Evolutionary conservation across 371 early-diverging fungal species (phyloP), one percentile per base, ranked within the genome.

Genomic region (Chytridium lagenaria): DNA sequence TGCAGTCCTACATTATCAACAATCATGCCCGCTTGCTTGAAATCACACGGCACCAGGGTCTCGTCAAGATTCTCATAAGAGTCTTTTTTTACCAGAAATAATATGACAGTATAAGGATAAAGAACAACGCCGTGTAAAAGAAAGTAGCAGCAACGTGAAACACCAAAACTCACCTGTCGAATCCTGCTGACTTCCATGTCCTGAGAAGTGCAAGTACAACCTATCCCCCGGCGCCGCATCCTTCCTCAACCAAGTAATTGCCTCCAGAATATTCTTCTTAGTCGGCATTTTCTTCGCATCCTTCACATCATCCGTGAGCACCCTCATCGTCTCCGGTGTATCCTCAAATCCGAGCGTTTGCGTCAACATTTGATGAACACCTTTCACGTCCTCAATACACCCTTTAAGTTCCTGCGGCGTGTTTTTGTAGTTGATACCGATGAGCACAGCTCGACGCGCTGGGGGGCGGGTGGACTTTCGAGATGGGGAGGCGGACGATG

Each of bases 381-480:
- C 77, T n/a, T 88, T 81, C n/a, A 96, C 98, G 80, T 98, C 98
- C 73, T 95, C 95, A 75, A 95, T 90, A 81, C 97, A 97, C 10
- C 95, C 76, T 55, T 76, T 71, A 16, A 80, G 72, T 67, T 74
- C 80, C 31, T 64, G 71, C 59, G 77, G 67, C 31, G 92, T 86
- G 34, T 88, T 88, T 51, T 85, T 84, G 81, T 96, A 96, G 80
- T 98, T 98, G 83, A 98, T 96, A 51, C 98, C 98, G 64, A 83
- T 79, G 31, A 80, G 72, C 55, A 83, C 70, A 2, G 80, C 83
- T 16, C 75, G 61, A 2, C 75, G 66, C 61, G 67, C 70, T n/a
- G 69, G 59, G 15, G n/a, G n/a, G n/a, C n/a, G n/a, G n/a, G n/a
- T n/a, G n/a, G n/a, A n/a, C n/a, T n/a, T n/a, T n/a, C n/a, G n/a